Evolutionary conservation across 345 rosid genomes (phyloP).

Genomic region (Camelina hispida): DNA sequence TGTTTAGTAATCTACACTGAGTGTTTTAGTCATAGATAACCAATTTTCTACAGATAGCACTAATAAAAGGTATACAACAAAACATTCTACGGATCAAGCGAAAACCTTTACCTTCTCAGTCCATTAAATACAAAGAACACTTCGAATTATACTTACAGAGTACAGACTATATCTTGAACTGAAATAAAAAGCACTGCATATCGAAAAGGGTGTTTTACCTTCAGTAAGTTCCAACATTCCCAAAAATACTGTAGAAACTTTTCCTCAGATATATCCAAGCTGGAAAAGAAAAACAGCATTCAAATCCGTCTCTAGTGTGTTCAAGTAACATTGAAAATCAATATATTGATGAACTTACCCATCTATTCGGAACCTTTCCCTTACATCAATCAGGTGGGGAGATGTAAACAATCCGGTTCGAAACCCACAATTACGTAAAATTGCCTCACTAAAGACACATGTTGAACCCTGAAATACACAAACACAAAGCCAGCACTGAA

Average conservation of each 20-base stretch:
- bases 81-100: constrained; percentile 12
- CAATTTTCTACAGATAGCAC: neutral
- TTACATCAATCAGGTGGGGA: constrained; percentile 90
- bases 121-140: constrained; percentile 14
- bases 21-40: constrained; percentile 4
- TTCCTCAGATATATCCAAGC: constrained; percentile 81
- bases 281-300: constrained; percentile 45
- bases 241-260: constrained; percentile 83
- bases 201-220: constrained; percentile 51
- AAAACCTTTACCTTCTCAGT: neutral
- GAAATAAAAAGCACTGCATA: constrained; percentile 24
- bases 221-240: constrained; percentile 80
- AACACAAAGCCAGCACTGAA: neutral
- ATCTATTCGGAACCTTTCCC: constrained; percentile 81
- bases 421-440: constrained; percentile 81
- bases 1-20: neutral
- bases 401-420: constrained; percentile 88
- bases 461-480: constrained; percentile 75
- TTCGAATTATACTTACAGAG: neutral
- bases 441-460: constrained; percentile 86
- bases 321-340: constrained; percentile 24
- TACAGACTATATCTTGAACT: neutral
- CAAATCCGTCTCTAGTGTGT: constrained; percentile 16
- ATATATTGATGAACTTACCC: constrained; percentile 60
- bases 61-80: constrained; percentile 11